Evolutionary conservation across 2,329 filamentous ascomycete genomes (phyloP).

Genomic region (Xylariaceae sp.): DNA sequence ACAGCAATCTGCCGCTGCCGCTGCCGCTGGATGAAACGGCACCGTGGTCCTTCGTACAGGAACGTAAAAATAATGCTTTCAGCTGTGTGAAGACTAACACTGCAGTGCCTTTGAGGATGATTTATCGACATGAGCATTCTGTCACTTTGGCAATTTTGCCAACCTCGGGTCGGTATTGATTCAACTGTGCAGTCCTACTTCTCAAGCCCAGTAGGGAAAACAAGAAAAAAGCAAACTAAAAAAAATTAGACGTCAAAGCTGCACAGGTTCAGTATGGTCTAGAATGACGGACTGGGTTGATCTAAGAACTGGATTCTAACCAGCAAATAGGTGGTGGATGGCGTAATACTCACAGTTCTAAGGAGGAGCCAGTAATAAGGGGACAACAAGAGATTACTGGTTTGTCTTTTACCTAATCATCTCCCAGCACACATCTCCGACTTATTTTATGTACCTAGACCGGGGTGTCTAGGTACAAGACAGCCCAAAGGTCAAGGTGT

Average conservation of each 20-base stretch:
- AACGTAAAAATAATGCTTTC: constrained; percentile 2
- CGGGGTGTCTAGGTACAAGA: constrained; percentile 3
- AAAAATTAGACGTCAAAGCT: not conserved
- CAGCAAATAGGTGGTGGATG: constrained; percentile 6
- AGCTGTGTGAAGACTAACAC: constrained; percentile 14
- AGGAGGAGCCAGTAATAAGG: not conserved
- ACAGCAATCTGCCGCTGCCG: constrained; percentile 18
- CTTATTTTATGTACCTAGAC: constrained; percentile 2
- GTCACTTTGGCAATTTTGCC: not conserved
- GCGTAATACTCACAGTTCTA: constrained; percentile 1
- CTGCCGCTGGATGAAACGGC: constrained; percentile 30
- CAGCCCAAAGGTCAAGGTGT: constrained; percentile 3
- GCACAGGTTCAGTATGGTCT: constrained; percentile 3
- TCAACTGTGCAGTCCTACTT: not conserved
- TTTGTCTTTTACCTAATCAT: not conserved
- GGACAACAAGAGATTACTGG: not conserved
- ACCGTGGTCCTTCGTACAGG: constrained; percentile 3
- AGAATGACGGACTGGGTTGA: not conserved
- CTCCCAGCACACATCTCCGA: not conserved
- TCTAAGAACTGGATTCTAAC: constrained; percentile 1
- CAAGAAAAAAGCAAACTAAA: not conserved
- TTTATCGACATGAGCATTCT: not conserved
- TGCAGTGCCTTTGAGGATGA: constrained; percentile 6
- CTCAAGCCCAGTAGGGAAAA: not conserved
- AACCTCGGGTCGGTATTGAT: not conserved